These are phyloP conservation scores for Chenopodium quinoa DNA, from an alignment of 148 eudicot species.

Conservation along the genomic window DNA sequence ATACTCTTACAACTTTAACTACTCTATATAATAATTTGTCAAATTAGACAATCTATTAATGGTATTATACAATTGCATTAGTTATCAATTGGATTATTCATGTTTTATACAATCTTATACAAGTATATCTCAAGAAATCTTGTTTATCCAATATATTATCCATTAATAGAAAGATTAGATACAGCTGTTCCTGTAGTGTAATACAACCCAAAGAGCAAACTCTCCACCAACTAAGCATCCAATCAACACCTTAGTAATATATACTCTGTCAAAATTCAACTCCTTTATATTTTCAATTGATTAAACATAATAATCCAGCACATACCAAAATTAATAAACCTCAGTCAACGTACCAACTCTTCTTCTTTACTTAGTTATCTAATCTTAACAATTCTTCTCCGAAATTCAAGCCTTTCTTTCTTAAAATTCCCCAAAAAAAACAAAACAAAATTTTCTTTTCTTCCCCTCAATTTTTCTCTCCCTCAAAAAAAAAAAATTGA, in stretches of 20 bases:
- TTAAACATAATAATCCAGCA: neutral
- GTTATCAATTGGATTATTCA: too few relatives aligned
- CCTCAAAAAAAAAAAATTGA: neutral
- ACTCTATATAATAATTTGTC: too few relatives aligned
- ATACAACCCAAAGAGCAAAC: slow-evolving; percentile 14
- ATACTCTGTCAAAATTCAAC: neutral
- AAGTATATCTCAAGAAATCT: too few relatives aligned
- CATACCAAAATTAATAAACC: neutral
- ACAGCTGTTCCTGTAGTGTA: slow-evolving; percentile 16
- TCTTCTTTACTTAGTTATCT: slow-evolving; percentile 5
- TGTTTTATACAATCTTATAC: too few relatives aligned
- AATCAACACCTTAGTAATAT: neutral
- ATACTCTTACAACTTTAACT: too few relatives aligned
- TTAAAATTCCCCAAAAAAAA: neutral
- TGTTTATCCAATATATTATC: neutral
- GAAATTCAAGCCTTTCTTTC: slow-evolving; percentile 20
- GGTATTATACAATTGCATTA: too few relatives aligned
- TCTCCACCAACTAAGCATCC: neutral
- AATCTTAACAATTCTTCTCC: slow-evolving; percentile 19
- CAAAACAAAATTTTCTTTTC: neutral
- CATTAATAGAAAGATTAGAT: neutral
- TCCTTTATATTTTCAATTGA: neutral
- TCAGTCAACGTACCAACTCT: neutral
- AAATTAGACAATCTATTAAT: too few relatives aligned
- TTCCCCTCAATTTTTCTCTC: slow-evolving; percentile 1